A percentile compares a stretch with the other conserved stretches of the same genome.
Evolutionary conservation across 164 flowering plant genomes (phyloP).

Genomic region (Vitis riparia): DNA sequence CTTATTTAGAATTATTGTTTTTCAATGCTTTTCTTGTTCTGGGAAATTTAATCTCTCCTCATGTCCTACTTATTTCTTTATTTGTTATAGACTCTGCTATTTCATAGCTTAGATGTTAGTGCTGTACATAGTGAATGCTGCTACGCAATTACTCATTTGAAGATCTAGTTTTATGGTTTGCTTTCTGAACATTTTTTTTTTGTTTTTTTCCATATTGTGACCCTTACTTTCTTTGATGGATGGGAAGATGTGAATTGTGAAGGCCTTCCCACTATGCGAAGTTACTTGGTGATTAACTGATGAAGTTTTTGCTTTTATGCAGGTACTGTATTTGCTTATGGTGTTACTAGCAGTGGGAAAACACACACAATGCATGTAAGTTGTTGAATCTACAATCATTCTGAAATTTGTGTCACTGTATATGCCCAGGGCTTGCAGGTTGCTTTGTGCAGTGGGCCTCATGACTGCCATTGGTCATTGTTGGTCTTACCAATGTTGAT

Average conservation of each 20-base stretch:
- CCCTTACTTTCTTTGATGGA: too few relatives aligned
- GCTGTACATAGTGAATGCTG: neutral
- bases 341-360: constrained; percentile 79
- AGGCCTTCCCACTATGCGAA: neutral
- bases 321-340: constrained; percentile 78
- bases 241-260: too few relatives aligned
- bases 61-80: too few relatives aligned
- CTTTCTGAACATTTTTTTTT: neutral
- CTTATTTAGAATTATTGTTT: neutral
- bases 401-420: neutral
- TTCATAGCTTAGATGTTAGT: too few relatives aligned
- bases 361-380: constrained; percentile 83
- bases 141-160: too few relatives aligned
- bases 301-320: constrained; percentile 9
- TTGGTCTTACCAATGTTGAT: neutral
- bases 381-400: neutral
- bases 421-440: neutral
- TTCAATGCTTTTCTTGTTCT: neutral
- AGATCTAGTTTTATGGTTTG: neutral
- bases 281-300: neutral
- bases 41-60: too few relatives aligned
- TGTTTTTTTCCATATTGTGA: too few relatives aligned
- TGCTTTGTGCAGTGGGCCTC: neutral
- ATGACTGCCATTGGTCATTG: neutral
- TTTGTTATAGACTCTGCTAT: too few relatives aligned